Evolutionary conservation across 192 early-diverging fungal genomes (phyloP), one percentile per base, ranked within the genome.

Genomic region (Hyaloraphidium curvatum): DNA sequence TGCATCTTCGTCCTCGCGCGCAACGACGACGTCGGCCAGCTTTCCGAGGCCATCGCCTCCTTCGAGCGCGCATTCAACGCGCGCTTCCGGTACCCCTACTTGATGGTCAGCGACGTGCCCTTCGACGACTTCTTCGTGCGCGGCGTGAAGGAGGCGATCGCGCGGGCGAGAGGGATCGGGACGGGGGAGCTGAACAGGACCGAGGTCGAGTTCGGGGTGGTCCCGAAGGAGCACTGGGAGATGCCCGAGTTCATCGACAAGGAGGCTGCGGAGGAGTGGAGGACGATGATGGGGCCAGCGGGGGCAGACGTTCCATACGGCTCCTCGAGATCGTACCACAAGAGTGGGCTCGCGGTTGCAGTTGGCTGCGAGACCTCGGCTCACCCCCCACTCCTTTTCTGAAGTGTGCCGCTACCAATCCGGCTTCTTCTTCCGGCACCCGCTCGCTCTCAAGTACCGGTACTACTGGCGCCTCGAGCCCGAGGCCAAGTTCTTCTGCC

Each of bases 381-480:
- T 37, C 35, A 13, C 35, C 35, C 11, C 35, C 35, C 17, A 17
- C 17, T 37, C 17, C 35, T 37, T 37, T 37, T 37, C 17, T 17
- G 11, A 11, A 48, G 69, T 83, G 83, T 83, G 81, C 63, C 74
- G 81, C 57, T 78, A 59, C 13, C 26, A 28, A 22, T 60, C 81
- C 14, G 86, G 86, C 16, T 89, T 79, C 55, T 83, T 89, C 53
- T 85, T 70, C 57, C 65, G 74, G 16, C 84, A 89, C 54, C 75
- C 75, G 28, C 62, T 89, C 2, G 65, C 80, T 48, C 59, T 69
- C 19, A 52, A 78, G 54, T 83, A 71, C 57, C 79, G 86, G 21
- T 89, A 72, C 57, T 89, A 84, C 68, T 89, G 86, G 86, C 69
- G 86, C 9, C 14, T 53, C 26, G 87, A 90, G 58, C 87, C 87